A percentile compares a stretch with the other conserved stretches of the same genome.
These are phyloP conservation scores for Microcyclospora pomicola DNA, from an alignment of 2,329 filamentous ascomycete species.

Conservation along the genomic window DNA sequence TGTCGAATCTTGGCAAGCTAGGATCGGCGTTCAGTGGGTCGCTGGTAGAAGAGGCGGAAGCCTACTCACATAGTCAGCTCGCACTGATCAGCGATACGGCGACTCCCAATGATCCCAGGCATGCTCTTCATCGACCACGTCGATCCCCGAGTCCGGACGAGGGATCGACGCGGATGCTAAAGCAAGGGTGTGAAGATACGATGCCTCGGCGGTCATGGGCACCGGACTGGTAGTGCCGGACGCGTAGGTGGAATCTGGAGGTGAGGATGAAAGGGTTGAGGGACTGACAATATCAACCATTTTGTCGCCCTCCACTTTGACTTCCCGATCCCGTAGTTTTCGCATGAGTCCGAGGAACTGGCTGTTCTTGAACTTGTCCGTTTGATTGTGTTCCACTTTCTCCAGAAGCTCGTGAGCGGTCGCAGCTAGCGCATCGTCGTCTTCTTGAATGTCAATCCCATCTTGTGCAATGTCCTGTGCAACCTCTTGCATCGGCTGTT, in stretches of 20 bases:
- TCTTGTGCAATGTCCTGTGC: conserved; percentile 5
- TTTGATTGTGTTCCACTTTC: conserved; percentile 53
- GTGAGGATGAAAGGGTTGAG: conserved; percentile 8
- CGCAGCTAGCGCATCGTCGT: conserved; percentile 54
- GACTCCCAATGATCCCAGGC: conserved; percentile 23
- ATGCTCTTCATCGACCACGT: conserved; percentile 12
- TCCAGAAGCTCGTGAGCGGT: conserved; percentile 60
- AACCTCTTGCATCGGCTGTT: conserved; percentile 2
- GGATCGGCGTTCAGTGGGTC: conserved; percentile 14
- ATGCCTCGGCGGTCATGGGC: conserved; percentile 3
- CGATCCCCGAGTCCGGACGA: conserved; percentile 7
- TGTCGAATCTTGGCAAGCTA: conserved; percentile 10
- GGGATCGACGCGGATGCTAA: conserved; percentile 1
- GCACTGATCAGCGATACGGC: conserved; percentile 11
- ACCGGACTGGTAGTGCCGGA: conserved; percentile 7
- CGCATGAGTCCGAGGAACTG: conserved; percentile 67
- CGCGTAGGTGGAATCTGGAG: conserved; percentile 5
- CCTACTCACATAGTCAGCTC: conserved; percentile 7
- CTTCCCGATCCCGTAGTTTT: conserved; percentile 55
- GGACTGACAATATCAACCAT: conserved; percentile 40
- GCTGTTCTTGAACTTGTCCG: conserved; percentile 64
- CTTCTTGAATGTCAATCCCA: conserved; percentile 12
- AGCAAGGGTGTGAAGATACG: conserved; percentile 3
- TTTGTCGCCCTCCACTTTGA: conserved; percentile 57
- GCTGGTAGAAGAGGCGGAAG: conserved; percentile 11